These are phyloP conservation scores for Gonium pectorale DNA, from an alignment of 139 green algal genomes.

Conservation along the genomic window DNA sequence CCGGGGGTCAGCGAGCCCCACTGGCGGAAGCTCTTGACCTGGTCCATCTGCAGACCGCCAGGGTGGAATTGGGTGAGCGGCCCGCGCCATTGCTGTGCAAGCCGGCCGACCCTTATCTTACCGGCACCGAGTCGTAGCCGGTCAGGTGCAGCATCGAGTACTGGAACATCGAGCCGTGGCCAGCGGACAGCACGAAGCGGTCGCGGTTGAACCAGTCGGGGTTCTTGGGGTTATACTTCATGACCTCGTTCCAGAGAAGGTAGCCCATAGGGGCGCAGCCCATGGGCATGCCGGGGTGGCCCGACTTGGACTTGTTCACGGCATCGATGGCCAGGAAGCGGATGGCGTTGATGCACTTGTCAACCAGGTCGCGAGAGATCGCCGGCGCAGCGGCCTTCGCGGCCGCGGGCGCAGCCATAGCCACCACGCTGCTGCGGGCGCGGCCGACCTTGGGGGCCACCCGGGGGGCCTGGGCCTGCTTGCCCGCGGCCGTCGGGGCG, in stretches of 20 bases:
- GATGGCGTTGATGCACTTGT: constrained; percentile 88
- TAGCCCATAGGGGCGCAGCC: constrained; percentile 97
- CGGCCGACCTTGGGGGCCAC: constrained; percentile 4
- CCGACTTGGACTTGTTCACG: constrained; percentile 91
- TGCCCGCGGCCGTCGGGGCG: constrained; percentile 5
- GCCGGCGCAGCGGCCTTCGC: constrained; percentile 33
- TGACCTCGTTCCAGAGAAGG: constrained; percentile 95
- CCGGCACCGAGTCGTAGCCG: constrained; percentile 90
- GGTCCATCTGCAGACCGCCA: constrained; percentile 83
- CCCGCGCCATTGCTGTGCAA: background rate
- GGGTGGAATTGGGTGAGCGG: background rate
- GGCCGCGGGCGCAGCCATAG: constrained; percentile 36
- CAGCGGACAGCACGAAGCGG: constrained; percentile 98
- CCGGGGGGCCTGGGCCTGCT: constrained; percentile 29
- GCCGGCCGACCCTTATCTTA: constrained; percentile 49
- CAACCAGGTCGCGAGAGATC: constrained; percentile 54
- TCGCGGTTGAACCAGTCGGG: constrained; percentile 96
- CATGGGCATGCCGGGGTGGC: constrained; percentile 97
- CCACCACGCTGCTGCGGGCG: constrained; percentile 8
- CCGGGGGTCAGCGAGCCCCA: constrained; percentile 93
- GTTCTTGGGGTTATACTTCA: constrained; percentile 97
- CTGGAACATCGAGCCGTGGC: constrained; percentile 99
- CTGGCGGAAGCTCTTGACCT: constrained; percentile 98
- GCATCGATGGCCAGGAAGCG: constrained; percentile 92
- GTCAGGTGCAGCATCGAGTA: constrained; percentile 97